Evolutionary conservation across 495 filamentous ascomycete genomes (phyloP).

Genomic region (Penicillium psychrofluorescens): DNA sequence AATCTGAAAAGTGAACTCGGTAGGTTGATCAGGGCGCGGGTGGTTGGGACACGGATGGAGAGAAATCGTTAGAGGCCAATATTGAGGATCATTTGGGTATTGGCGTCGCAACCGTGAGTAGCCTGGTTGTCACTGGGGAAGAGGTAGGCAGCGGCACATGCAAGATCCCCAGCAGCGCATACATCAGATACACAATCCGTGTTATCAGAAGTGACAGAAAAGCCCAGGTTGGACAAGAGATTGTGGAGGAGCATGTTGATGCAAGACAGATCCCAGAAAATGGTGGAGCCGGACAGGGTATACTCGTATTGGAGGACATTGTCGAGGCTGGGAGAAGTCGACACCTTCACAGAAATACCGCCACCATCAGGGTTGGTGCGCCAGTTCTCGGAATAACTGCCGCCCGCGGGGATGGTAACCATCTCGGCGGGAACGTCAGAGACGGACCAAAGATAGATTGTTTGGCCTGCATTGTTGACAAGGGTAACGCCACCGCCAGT

Average conservation of each 20-base stretch:
- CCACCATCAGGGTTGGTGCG: slow-evolving; percentile 28
- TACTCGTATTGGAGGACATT: slow-evolving; percentile 40
- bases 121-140: slow-evolving; percentile 13
- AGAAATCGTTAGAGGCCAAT: no score
- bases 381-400: slow-evolving; percentile 24
- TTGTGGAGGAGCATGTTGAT: slow-evolving; percentile 28
- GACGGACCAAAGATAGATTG: slow-evolving; percentile 30
- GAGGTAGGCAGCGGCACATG: slow-evolving; percentile 30
- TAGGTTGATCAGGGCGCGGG: no score
- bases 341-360: slow-evolving; percentile 37
- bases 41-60: no score
- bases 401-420: slow-evolving; percentile 21
- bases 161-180: slow-evolving; percentile 25
- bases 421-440: slow-evolving; percentile 15
- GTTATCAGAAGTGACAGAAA: slow-evolving; percentile 24
- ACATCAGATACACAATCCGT: slow-evolving; percentile 17
- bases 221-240: slow-evolving; percentile 22
- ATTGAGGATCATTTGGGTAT: no score
- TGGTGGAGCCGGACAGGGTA: slow-evolving; percentile 27
- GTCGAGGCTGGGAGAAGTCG: slow-evolving; percentile 15
- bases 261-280: slow-evolving; percentile 40
- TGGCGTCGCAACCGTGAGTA: no score
- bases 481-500: slow-evolving; percentile 20
- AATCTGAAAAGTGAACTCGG: no score
- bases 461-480: slow-evolving; percentile 27